Conservation (phyloP, 176 grass and related monocot genomes). For the Lolium perenne region DNA sequence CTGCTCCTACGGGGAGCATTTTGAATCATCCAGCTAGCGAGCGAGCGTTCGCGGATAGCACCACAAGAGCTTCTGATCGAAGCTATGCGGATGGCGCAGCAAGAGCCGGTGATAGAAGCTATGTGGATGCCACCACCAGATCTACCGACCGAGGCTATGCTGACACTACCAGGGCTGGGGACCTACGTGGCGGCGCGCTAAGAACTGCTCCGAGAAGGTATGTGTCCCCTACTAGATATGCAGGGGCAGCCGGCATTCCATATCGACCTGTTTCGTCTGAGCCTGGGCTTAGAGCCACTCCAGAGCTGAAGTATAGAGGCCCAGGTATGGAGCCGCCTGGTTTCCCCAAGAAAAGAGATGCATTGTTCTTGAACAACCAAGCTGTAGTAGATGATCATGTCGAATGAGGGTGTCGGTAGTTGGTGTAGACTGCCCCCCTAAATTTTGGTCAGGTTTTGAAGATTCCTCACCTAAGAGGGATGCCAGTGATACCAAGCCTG, state of each 20-base stretch:
- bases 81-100: conserved; percentile 55
- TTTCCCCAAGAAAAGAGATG: conserved; percentile 82
- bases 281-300: conserved; percentile 58
- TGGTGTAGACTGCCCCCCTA: conserved; percentile 17
- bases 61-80: conserved; percentile 60
- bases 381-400: conserved; percentile 68
- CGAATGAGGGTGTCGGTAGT: conserved; percentile 60
- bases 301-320: conserved; percentile 80
- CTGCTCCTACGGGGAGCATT: conserved; percentile 54
- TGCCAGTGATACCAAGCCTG: conserved; percentile 28
- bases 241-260: conserved; percentile 60
- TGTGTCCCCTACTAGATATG: conserved; percentile 74
- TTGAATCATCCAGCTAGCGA: conserved; percentile 62
- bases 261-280: conserved; percentile 61
- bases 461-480: not conserved
- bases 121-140: conserved; percentile 57
- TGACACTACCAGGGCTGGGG: conserved; percentile 51
- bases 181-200: conserved; percentile 45
- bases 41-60: conserved; percentile 55
- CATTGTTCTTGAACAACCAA: conserved; percentile 71
- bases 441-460: conserved; percentile 58
- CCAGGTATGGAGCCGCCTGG: conserved; percentile 80
- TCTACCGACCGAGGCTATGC: conserved; percentile 58
- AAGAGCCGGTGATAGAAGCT: conserved; percentile 61
- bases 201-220: conserved; percentile 83